phyloP scores from a whole-genome alignment of 2,329 filamentous ascomycete species.

The Diaporthe citrichinensis region DNA sequence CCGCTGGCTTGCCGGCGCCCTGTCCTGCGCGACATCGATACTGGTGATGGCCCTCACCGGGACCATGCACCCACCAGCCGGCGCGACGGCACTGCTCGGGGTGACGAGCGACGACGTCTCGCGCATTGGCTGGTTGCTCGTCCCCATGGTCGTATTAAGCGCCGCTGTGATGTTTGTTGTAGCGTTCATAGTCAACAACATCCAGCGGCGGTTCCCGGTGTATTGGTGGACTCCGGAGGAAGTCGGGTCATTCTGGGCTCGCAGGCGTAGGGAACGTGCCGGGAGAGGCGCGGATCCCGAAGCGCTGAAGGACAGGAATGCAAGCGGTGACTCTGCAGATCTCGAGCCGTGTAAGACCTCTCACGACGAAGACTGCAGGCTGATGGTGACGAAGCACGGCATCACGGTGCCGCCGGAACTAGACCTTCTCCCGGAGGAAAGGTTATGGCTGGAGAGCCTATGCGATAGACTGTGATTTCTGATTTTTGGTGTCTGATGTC shows the following conservation, averaged over 20 bases:
- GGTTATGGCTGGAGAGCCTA: conserved; percentile 29
- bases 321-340: not conserved
- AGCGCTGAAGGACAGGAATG: not conserved
- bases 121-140: conserved; percentile 76
- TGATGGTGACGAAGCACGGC: conserved; percentile 31
- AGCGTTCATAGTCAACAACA: conserved; percentile 78
- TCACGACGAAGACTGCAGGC: not conserved
- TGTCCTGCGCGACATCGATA: conserved; percentile 75
- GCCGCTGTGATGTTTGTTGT: conserved; percentile 72
- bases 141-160: conserved; percentile 74
- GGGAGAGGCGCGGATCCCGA: not conserved
- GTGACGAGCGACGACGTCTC: conserved; percentile 70
- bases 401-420: conserved; percentile 19
- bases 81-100: conserved; percentile 80
- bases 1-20: conserved; percentile 74
- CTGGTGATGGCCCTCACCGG: conserved; percentile 78
- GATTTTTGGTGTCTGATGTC: not conserved
- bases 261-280: not conserved
- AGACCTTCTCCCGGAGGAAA: conserved; percentile 33
- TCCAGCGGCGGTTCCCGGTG: conserved; percentile 75
- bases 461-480: conserved; percentile 26
- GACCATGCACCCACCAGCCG: conserved; percentile 81
- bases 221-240: conserved; percentile 77
- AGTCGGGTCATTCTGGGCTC: conserved; percentile 46
- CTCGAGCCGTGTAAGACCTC: conserved; percentile 7